Conservation (phyloP, 371 early-diverging fungal species). For the Mortierella sp. region DNA sequence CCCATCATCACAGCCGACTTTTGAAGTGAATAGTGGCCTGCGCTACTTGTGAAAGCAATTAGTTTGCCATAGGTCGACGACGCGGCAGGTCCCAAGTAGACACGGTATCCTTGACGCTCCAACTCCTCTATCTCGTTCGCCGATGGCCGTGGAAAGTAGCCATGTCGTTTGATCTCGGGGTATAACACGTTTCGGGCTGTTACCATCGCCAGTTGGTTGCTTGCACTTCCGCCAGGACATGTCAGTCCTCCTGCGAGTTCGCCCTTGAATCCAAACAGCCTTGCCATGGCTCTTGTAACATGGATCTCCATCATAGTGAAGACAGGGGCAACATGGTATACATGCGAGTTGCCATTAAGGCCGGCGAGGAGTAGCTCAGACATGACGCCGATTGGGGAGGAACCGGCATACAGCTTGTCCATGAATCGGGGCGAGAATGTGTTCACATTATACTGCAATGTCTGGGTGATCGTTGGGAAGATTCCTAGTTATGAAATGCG, state of each 20-base stretch:
- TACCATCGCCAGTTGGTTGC: slow-evolving; percentile 84
- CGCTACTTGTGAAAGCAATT: slow-evolving; percentile 77
- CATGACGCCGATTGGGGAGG: slow-evolving; percentile 83
- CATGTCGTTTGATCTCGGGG: slow-evolving; percentile 68
- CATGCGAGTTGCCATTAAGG: slow-evolving; percentile 86
- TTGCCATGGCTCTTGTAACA: slow-evolving; percentile 67
- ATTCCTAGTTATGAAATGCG: slow-evolving; percentile 45
- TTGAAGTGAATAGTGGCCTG: slow-evolving; percentile 85
- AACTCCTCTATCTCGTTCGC: slow-evolving; percentile 20
- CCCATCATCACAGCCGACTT: slow-evolving; percentile 83
- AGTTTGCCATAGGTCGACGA: slow-evolving; percentile 60
- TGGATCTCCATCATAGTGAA: slow-evolving; percentile 79
- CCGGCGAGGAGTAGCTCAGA: slow-evolving; percentile 79
- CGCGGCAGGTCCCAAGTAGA: background rate
- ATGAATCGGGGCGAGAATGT: slow-evolving; percentile 84
- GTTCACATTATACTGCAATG: slow-evolving; percentile 68
- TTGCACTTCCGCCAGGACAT: slow-evolving; percentile 85
- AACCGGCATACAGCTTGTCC: slow-evolving; percentile 88
- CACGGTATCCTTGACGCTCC: slow-evolving; percentile 11
- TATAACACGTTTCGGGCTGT: slow-evolving; percentile 79
- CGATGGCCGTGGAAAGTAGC: slow-evolving; percentile 62
- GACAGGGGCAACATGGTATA: slow-evolving; percentile 83
- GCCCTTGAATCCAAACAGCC: slow-evolving; percentile 67
- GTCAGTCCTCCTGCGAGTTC: slow-evolving; percentile 74
- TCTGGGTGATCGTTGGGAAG: slow-evolving; percentile 64